Evolutionary conservation across 2,329 filamentous ascomycete genomes (phyloP).

Genomic region (Colletotrichum lentis): DNA sequence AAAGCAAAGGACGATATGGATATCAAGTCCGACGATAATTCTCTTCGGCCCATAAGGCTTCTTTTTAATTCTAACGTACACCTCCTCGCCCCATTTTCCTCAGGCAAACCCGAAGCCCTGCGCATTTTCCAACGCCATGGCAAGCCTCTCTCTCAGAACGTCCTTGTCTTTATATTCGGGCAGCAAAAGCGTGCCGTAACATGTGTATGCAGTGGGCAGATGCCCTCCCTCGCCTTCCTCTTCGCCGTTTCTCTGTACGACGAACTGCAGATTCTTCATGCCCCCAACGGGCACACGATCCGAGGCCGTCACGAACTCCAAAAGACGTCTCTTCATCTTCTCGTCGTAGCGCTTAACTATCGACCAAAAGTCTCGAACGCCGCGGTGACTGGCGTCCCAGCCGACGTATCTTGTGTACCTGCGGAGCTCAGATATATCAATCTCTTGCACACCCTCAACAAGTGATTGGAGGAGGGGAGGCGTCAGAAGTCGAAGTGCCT

Average conservation of each 20-base stretch:
- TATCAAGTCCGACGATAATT: constrained; percentile 3
- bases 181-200: constrained; percentile 86
- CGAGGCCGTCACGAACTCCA: constrained; percentile 95
- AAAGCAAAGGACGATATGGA: neutral
- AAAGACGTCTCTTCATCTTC: constrained; percentile 75
- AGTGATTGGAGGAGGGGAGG: constrained; percentile 76
- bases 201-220: constrained; percentile 89
- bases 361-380: constrained; percentile 84
- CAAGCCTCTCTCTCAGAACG: constrained; percentile 76
- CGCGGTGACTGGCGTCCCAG: constrained; percentile 73
- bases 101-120: constrained; percentile 87
- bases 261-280: constrained; percentile 81
- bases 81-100: constrained; percentile 5
- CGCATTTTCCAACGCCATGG: constrained; percentile 86
- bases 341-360: constrained; percentile 74
- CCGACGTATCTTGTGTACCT: constrained; percentile 80
- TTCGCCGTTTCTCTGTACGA: constrained; percentile 79
- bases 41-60: neutral
- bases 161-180: constrained; percentile 81
- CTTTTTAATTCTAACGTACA: constrained; percentile 4
- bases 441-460: constrained; percentile 83
- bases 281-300: constrained; percentile 91
- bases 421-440: constrained; percentile 78
- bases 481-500: constrained; percentile 76
- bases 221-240: constrained; percentile 62